These are phyloP conservation scores for Cercophora sp. DNA, from an alignment of 495 filamentous ascomycete genomes.

Conservation along the genomic window DNA sequence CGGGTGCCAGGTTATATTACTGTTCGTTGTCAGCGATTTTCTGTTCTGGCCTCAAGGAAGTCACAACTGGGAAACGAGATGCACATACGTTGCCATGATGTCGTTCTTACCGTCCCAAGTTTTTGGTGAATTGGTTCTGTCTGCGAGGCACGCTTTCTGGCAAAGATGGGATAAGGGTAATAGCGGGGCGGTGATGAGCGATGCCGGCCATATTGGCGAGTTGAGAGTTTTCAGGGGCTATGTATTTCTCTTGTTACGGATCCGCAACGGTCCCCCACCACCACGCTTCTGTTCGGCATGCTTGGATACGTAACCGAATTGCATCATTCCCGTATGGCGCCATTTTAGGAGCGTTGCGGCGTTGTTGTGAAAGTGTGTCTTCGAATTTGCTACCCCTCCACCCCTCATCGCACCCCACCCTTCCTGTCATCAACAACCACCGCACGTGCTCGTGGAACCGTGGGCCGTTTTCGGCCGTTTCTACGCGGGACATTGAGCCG, in stretches of 20 bases:
- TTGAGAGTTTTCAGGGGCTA: neutral
- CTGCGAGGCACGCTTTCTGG: too few relatives aligned
- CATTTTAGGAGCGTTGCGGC: neutral
- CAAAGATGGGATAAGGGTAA: too few relatives aligned
- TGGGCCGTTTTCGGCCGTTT: too few relatives aligned
- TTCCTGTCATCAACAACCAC: too few relatives aligned
- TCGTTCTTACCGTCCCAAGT: too few relatives aligned
- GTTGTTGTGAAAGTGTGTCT: neutral
- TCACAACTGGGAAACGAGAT: neutral
- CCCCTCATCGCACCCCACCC: neutral
- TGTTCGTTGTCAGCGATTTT: slow-evolving; percentile 38
- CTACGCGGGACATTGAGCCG: too few relatives aligned
- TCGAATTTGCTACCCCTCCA: neutral
- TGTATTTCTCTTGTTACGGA: too few relatives aligned
- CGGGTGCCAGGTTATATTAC: slow-evolving; percentile 98
- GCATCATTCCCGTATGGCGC: neutral
- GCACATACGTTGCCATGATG: slow-evolving; percentile 8
- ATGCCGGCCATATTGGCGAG: neutral
- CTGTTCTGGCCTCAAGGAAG: too few relatives aligned
- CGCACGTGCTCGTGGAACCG: too few relatives aligned
- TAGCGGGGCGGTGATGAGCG: neutral
- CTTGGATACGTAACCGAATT: neutral
- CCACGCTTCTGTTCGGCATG: too few relatives aligned
- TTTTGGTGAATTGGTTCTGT: too few relatives aligned
- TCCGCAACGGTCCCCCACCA: too few relatives aligned